phyloP scores from a whole-genome alignment of 805 yeast species.

The Zygosaccharomyces bisporus region DNA sequence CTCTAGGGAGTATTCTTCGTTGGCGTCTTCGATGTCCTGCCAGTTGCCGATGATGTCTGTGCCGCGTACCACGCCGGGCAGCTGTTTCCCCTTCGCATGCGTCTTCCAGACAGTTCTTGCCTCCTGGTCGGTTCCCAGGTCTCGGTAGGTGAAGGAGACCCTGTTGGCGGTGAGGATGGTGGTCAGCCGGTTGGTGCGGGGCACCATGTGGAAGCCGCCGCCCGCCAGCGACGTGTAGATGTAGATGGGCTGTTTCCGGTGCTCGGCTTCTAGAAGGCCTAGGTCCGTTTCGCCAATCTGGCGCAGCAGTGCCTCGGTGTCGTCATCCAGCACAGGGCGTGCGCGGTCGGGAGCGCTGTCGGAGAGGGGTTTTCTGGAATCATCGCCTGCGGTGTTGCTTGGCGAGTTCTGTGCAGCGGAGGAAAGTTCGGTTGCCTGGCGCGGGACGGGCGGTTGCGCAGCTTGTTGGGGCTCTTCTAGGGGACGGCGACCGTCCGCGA shows the following conservation, averaged over 20 bases:
- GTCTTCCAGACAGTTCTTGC: slow-evolving; percentile 85
- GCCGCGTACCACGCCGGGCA: slow-evolving; percentile 85
- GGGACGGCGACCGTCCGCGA: not conserved
- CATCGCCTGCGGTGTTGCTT: not conserved
- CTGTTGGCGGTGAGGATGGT: slow-evolving; percentile 74
- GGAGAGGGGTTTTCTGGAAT: not conserved
- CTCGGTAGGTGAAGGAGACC: slow-evolving; percentile 63
- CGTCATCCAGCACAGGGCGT: slow-evolving; percentile 14
- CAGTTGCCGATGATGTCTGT: slow-evolving; percentile 82
- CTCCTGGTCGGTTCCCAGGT: slow-evolving; percentile 81
- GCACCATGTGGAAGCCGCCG: slow-evolving; percentile 71
- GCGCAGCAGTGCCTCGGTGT: slow-evolving; percentile 33
- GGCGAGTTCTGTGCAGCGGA: not conserved
- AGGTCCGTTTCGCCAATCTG: slow-evolving; percentile 27
- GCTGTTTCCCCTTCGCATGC: slow-evolving; percentile 61
- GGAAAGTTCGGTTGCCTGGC: not conserved
- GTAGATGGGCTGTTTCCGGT: slow-evolving; percentile 59
- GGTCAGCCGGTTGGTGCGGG: slow-evolving; percentile 69
- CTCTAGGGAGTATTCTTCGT: slow-evolving; percentile 67
- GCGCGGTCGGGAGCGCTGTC: not conserved
- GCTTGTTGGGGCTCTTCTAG: not conserved
- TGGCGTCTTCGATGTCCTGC: slow-evolving; percentile 81
- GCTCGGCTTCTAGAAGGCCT: slow-evolving; percentile 17
- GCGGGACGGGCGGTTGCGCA: too few relatives aligned
- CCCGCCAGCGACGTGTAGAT: slow-evolving; percentile 85